Percentiles rank a stretch among this genome's conserved stretches.
Evolutionary conservation across 148 eudicot species (phyloP).

Genomic region (Hydrangea macrophylla): DNA sequence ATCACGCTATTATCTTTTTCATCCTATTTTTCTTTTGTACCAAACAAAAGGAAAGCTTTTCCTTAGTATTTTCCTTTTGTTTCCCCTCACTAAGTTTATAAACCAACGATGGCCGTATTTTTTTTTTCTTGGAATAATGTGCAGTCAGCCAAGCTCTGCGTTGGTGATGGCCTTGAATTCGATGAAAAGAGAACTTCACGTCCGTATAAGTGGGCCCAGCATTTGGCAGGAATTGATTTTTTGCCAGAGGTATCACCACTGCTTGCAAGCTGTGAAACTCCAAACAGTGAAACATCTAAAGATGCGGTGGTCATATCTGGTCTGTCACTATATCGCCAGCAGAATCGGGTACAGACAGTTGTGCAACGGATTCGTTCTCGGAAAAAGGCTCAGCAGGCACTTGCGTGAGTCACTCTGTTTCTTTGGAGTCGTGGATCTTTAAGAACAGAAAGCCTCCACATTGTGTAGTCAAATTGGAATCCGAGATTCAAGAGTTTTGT

Average conservation of each 20-base stretch:
- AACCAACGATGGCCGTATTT: too few relatives aligned
- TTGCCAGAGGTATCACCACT: slow-evolving; percentile 87
- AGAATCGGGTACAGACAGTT: slow-evolving; percentile 82
- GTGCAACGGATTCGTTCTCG: slow-evolving; percentile 77
- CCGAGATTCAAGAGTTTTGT: slow-evolving; percentile 6
- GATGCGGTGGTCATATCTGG: slow-evolving; percentile 57
- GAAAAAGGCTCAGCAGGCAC: slow-evolving; percentile 87
- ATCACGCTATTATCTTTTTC: too few relatives aligned
- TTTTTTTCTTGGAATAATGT: slow-evolving; percentile 18
- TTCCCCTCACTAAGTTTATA: too few relatives aligned
- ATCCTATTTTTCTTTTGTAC: too few relatives aligned
- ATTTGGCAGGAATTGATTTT: slow-evolving; percentile 90
- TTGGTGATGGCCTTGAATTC: slow-evolving; percentile 54
- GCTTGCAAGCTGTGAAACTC: slow-evolving; percentile 36
- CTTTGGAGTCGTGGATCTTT: slow-evolving; percentile 26
- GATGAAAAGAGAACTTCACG: slow-evolving; percentile 65
- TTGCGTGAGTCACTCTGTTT: slow-evolving; percentile 76
- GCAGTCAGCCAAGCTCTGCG: slow-evolving; percentile 82
- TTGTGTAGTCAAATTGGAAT: slow-evolving; percentile 33
- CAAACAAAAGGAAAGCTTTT: too few relatives aligned
- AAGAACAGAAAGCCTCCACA: slow-evolving; percentile 11
- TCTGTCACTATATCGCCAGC: slow-evolving; percentile 74
- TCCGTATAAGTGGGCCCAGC: slow-evolving; percentile 97
- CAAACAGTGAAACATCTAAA: slow-evolving; percentile 42
- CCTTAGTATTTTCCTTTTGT: too few relatives aligned